Evolutionary conservation across 179 eudicot genomes (phyloP).

Genomic region (Sideroxylon spinosum): DNA sequence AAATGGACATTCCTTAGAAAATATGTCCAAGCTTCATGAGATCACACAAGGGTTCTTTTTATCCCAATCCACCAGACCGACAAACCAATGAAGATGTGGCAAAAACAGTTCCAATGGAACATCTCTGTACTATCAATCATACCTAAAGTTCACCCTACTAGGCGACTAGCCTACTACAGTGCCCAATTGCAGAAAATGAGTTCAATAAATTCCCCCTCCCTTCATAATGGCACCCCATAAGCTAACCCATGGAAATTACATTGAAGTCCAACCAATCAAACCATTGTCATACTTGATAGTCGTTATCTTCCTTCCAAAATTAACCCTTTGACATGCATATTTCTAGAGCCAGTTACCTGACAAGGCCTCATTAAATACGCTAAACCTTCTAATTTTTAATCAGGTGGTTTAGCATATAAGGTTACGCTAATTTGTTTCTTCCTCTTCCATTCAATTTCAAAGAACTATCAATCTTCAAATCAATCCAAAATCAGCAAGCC

Average conservation of each 20-base stretch:
- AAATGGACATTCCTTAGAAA: too few species aligned
- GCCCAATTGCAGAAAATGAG: background rate
- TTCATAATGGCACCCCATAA: background rate
- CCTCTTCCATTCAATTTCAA: background rate
- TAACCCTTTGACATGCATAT: slow-evolving; percentile 3
- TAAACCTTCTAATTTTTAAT: background rate
- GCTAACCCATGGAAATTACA: background rate
- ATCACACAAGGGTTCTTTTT: too few species aligned
- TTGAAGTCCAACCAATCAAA: too few species aligned
- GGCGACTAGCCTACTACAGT: background rate
- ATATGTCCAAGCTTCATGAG: too few species aligned
- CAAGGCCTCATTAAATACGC: slow-evolving; percentile 2
- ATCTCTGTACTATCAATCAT: background rate
- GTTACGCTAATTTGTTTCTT: background rate
- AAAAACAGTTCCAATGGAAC: background rate
- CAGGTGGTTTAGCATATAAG: background rate
- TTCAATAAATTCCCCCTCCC: background rate
- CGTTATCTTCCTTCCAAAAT: background rate
- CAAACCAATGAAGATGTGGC: too few species aligned
- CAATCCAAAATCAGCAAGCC: background rate
- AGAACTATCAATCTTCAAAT: background rate
- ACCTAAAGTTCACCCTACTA: too few species aligned
- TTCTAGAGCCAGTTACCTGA: background rate
- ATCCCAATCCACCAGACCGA: too few species aligned
- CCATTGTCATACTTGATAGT: background rate